Evolutionary conservation across 495 filamentous ascomycete genomes (phyloP).

Genomic region (Trypethelium eluteriae): DNA sequence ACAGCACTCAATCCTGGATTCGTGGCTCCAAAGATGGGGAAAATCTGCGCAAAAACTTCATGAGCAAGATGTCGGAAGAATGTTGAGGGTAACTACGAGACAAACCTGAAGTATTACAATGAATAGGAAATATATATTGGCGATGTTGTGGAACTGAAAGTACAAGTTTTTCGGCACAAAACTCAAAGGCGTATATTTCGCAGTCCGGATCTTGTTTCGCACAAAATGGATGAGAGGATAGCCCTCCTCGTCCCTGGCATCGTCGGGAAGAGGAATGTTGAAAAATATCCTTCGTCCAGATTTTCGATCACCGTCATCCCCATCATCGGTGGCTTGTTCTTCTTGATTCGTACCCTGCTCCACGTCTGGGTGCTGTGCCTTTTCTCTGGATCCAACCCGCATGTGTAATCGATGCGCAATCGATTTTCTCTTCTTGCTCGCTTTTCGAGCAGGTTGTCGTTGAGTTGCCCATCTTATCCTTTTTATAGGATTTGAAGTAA

Average conservation of each 20-base stretch:
- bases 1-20: constrained; percentile 87
- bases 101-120: constrained; percentile 80
- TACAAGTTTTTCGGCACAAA: constrained; percentile 98
- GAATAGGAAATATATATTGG: constrained; percentile 97
- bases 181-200: constrained; percentile 91
- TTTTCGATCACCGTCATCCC: constrained; percentile 32
- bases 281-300: constrained; percentile 63
- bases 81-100: no score
- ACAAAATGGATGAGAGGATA: constrained; percentile 60
- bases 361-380: constrained; percentile 59
- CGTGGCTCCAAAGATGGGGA: constrained; percentile 86
- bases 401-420: constrained; percentile 72
- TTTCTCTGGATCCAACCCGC: constrained; percentile 54
- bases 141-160: constrained; percentile 97
- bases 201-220: constrained; percentile 94
- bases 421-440: constrained; percentile 70
- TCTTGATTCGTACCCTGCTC: constrained; percentile 40
- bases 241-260: constrained; percentile 78
- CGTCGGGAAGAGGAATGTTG: constrained; percentile 70
- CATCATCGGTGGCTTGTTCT: constrained; percentile 32
- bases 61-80: constrained; percentile 7
- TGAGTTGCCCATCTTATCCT: constrained; percentile 92
- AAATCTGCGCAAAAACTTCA: constrained; percentile 56
- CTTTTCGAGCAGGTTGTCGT: constrained; percentile 63
- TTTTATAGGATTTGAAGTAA: constrained; percentile 47